phyloP scores from a whole-genome alignment of 371 early-diverging fungal genomes.

The Conidiobolus incongruus region DNA sequence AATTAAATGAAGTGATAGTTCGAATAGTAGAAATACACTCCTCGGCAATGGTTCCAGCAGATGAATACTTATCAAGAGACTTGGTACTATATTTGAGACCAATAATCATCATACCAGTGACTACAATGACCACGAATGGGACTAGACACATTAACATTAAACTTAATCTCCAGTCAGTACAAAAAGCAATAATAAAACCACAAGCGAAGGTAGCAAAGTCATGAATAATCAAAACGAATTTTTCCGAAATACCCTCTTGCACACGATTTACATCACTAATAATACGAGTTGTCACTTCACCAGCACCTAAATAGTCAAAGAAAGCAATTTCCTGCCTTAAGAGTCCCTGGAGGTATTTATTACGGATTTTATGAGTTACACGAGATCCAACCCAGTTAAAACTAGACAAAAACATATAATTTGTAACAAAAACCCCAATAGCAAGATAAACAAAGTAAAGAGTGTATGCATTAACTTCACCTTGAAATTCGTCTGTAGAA shows the following conservation, averaged over 20 bases:
- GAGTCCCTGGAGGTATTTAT: slow-evolving; percentile 25
- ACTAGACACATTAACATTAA: slow-evolving; percentile 28
- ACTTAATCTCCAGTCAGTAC: slow-evolving; percentile 66
- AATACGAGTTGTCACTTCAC: slow-evolving; percentile 47
- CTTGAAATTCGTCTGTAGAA: background rate
- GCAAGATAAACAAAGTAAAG: slow-evolving; percentile 54
- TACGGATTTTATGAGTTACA: background rate
- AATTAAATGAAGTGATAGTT: slow-evolving; percentile 69
- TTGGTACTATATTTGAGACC: slow-evolving; percentile 21
- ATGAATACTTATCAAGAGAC: slow-evolving; percentile 29
- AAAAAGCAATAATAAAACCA: slow-evolving; percentile 71
- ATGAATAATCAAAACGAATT: slow-evolving; percentile 47
- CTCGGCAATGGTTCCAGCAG: slow-evolving; percentile 44
- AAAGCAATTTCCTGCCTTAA: slow-evolving; percentile 79
- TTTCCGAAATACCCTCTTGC: slow-evolving; percentile 74
- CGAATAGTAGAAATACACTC: slow-evolving; percentile 70
- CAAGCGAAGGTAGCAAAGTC: slow-evolving; percentile 51
- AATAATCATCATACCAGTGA: slow-evolving; percentile 38
- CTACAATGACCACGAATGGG: slow-evolving; percentile 12
- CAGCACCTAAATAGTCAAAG: slow-evolving; percentile 58
- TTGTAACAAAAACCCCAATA: slow-evolving; percentile 13
- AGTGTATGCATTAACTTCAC: slow-evolving; percentile 1
- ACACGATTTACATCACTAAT: slow-evolving; percentile 56
- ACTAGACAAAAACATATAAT: slow-evolving; percentile 11
- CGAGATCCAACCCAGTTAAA: background rate